phyloP scores from a whole-genome alignment of 805 yeast species.

The Metschnikowia kunwiensis region DNA sequence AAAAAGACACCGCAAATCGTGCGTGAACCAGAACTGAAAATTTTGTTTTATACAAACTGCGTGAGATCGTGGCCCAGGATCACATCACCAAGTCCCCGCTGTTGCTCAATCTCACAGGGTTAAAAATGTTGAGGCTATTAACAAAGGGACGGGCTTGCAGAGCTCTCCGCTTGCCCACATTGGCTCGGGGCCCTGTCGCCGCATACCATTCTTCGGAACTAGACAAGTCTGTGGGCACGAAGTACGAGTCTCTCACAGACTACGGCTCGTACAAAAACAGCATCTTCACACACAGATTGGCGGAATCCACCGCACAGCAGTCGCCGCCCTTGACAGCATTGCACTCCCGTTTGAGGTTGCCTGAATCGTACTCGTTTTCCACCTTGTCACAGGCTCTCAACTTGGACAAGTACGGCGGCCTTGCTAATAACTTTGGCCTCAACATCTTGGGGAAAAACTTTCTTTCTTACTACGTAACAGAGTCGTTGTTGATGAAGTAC shows the following conservation, averaged over 20 bases:
- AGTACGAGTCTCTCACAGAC: slow-evolving; percentile 32
- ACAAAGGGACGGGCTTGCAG: slow-evolving; percentile 9
- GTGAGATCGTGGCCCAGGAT: no score
- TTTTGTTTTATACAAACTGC: slow-evolving; percentile 11
- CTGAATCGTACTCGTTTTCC: slow-evolving; percentile 52
- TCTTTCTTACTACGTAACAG: slow-evolving; percentile 71
- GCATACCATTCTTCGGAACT: slow-evolving; percentile 23
- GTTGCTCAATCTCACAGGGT: slow-evolving; percentile 3
- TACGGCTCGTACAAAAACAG: slow-evolving; percentile 41
- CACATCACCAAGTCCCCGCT: no score
- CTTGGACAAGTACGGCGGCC: slow-evolving; percentile 41
- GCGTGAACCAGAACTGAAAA: slow-evolving; percentile 12
- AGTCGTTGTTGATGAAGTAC: slow-evolving; percentile 67
- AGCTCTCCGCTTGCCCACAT: slow-evolving; percentile 6
- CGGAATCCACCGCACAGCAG: slow-evolving; percentile 46
- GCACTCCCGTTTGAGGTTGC: slow-evolving; percentile 71
- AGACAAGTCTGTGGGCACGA: slow-evolving; percentile 28
- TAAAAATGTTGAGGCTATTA: slow-evolving; percentile 17
- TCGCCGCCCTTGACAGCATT: slow-evolving; percentile 76
- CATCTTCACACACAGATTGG: slow-evolving; percentile 43
- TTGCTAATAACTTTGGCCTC: slow-evolving; percentile 74
- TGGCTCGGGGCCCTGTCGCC: slow-evolving; percentile 9
- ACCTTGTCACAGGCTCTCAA: slow-evolving; percentile 81
- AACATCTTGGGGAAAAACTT: slow-evolving; percentile 79
- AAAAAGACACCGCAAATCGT: slow-evolving; percentile 3